phyloP scores from a whole-genome alignment of 352 stramenopile genomes.

The Globisporangium uncinulatum region DNA sequence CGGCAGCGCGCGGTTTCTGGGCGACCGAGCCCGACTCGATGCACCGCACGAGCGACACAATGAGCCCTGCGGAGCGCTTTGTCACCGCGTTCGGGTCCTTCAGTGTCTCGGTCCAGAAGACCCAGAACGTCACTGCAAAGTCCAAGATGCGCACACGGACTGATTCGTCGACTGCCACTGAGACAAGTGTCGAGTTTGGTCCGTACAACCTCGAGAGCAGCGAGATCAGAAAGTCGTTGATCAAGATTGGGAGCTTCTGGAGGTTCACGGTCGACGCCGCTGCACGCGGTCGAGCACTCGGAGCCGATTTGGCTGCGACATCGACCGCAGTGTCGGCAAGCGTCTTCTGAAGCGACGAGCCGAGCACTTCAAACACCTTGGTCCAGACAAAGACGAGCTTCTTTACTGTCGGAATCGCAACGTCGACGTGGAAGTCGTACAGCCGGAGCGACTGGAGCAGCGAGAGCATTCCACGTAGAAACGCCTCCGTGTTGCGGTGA shows the following conservation, averaged over 20 bases:
- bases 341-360: constrained; percentile 21
- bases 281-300: constrained; percentile 1
- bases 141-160: constrained; percentile 62
- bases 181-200: constrained; percentile 7
- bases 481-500: constrained; percentile 68
- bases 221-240: constrained; percentile 68
- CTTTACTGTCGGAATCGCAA: constrained; percentile 58
- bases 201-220: constrained; percentile 48
- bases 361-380: constrained; percentile 64
- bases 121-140: constrained; percentile 70
- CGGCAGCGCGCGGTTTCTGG: constrained; percentile 55
- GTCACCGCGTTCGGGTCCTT: constrained; percentile 41
- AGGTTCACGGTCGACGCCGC: constrained; percentile 29
- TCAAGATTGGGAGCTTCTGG: constrained; percentile 58
- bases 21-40: constrained; percentile 36
- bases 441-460: constrained; percentile 64
- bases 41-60: constrained; percentile 50
- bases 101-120: constrained; percentile 54
- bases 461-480: constrained; percentile 59
- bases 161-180: constrained; percentile 33
- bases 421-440: constrained; percentile 44
- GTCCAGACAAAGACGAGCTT: constrained; percentile 76
- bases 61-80: constrained; percentile 46
- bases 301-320: constrained; percentile 7
- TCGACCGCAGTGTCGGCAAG: constrained; percentile 17